These are phyloP conservation scores for Mycena rebaudengoi DNA, from an alignment of 768 basidiomycete species.

Conservation along the genomic window DNA sequence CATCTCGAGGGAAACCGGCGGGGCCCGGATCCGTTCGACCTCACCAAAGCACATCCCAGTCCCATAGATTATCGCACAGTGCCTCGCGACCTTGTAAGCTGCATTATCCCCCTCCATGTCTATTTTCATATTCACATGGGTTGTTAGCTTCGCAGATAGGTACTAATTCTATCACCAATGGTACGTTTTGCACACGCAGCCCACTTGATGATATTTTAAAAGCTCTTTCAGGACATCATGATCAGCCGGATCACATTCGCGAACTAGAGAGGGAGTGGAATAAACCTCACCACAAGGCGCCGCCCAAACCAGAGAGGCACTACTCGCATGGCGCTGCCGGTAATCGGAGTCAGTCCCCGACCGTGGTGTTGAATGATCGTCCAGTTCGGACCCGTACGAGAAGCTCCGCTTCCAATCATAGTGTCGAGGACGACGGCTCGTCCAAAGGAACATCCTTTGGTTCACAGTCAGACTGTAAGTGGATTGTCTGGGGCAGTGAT, in stretches of 20 bases:
- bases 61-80: constrained; percentile 18
- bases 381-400: constrained; percentile 31
- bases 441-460: constrained; percentile 54
- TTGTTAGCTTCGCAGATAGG: constrained; percentile 28
- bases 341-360: constrained; percentile 33
- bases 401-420: constrained; percentile 52
- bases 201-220: background rate
- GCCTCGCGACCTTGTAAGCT: constrained; percentile 12
- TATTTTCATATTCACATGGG: background rate
- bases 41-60: background rate
- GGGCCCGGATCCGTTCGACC: constrained; percentile 10
- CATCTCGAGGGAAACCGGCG: constrained; percentile 14
- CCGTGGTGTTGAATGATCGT: constrained; percentile 35
- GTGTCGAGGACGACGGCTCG: constrained; percentile 49
- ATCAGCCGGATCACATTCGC: constrained; percentile 33
- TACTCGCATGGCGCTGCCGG: constrained; percentile 27
- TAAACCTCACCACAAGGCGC: constrained; percentile 28
- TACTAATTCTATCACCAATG: constrained; percentile 15
- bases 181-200: constrained; percentile 14
- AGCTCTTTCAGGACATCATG: constrained; percentile 22
- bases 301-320: constrained; percentile 27
- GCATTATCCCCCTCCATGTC: background rate
- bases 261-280: constrained; percentile 63
- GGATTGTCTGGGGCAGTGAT: background rate
- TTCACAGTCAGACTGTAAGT: constrained; percentile 65